Base-by-base conservation (phyloP, 1,284 basidiomycete species). In the Rhodotorula sp. region DNA sequence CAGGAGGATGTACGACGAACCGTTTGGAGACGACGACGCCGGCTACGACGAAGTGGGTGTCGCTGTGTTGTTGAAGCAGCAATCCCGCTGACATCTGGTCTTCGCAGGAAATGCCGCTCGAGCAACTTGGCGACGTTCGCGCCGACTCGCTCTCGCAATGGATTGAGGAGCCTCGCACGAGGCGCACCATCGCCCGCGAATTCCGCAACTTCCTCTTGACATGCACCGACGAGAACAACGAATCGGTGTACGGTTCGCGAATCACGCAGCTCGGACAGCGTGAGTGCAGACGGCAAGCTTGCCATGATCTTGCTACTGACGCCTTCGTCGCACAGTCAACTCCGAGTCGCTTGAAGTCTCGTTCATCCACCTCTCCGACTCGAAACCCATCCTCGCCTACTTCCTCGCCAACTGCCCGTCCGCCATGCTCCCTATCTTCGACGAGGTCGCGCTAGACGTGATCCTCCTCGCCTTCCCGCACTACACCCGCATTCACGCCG, bases 311-410 rank as follows among this genome's bases (percentile, higher is more conserved):
- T 40, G 30, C 34, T 31, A 47, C 59, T 46, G 26, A 30, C 62
- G 64, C 54, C 46, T 44, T 18, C 47, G 3, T 37, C 63, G 57
- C 30, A 9, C 71, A 95, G 93, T 89, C 79, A 99, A 99, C 82
- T 88, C 93, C 46, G 96, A 99, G 81, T 97, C 94, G 3, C 87
- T 99, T 68, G 95, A 99, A 80, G 89, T 99, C 26, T 97, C 94
- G 0, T 99, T 94, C 81, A 85, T 92, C 26, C 93, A 99, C 78
- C 86, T 99, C 24, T 89, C 91, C 2, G 83, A 89, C 68, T 89
- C 92, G 28, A 96, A 96, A 77, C 91, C 95, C 18, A 94, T 97
- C 75, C 85, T 99, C 37, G 94, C 95, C 46, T 99, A 95, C 80
- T 99, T 99, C 84, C 85, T 99, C 56, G 92, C 91, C 77, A 97